These are phyloP conservation scores for Eragrostis nindensis DNA, from an alignment of 176 grass and related monocot species.

Conservation along the genomic window DNA sequence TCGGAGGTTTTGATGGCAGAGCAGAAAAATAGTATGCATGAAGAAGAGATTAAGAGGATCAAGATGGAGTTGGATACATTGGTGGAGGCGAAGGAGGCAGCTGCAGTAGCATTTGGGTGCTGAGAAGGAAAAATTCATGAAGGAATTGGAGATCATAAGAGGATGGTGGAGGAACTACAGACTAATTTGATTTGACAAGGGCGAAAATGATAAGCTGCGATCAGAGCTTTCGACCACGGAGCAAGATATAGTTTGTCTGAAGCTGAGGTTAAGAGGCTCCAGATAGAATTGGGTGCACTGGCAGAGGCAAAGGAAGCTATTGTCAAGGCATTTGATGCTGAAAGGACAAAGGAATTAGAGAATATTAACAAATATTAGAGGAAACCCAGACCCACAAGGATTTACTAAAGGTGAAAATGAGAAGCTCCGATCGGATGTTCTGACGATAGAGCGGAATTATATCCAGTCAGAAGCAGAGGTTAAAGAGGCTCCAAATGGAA, in stretches of 20 bases:
- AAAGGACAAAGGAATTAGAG: background rate
- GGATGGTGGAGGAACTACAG: background rate
- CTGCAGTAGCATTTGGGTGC: too few relatives aligned
- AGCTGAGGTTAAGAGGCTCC: background rate
- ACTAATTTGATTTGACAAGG: background rate
- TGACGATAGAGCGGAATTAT: conserved; percentile 5
- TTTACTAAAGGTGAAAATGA: background rate
- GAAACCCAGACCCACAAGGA: conserved; percentile 7
- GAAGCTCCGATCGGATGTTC: background rate
- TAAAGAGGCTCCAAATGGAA: conserved; percentile 15
- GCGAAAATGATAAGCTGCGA: background rate
- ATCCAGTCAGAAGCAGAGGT: conserved; percentile 9
- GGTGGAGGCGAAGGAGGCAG: background rate
- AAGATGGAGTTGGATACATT: background rate
- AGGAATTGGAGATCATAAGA: background rate
- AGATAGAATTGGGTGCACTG: background rate
- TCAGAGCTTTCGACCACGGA: background rate
- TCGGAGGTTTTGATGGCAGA: background rate
- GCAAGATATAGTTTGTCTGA: background rate
- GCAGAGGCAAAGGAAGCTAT: background rate
- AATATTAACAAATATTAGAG: background rate
- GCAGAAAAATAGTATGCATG: background rate
- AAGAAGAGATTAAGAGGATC: background rate
- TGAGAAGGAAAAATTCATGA: too few relatives aligned
- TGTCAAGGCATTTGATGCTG: background rate